phyloP scores from a whole-genome alignment of 2,329 filamentous ascomycete species.

The Scopulariopsis brevicaulis region DNA sequence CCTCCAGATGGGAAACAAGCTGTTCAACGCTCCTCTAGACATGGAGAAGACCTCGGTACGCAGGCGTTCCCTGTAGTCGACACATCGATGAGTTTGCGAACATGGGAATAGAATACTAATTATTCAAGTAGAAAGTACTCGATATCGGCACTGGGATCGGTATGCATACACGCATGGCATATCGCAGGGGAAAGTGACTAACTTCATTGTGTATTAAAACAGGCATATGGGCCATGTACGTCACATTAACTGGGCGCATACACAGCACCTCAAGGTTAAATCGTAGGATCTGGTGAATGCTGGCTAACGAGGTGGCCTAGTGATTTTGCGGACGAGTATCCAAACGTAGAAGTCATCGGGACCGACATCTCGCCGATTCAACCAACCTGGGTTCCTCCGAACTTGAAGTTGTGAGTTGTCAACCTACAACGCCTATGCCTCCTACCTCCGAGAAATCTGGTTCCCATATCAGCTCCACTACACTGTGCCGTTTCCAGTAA shows the following conservation, averaged over 20 bases:
- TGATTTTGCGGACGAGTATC: conserved; percentile 17
- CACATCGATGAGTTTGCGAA: too few species aligned
- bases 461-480: too few species aligned
- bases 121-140: conserved; percentile 14
- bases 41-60: conserved; percentile 8
- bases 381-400: conserved; percentile 34
- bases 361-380: conserved; percentile 47
- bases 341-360: conserved; percentile 30
- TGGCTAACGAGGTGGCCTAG: conserved; percentile 31
- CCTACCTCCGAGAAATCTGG: too few species aligned
- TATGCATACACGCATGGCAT: conserved; percentile 1
- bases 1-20: conserved; percentile 8
- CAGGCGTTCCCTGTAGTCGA: too few species aligned
- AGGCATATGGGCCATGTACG: conserved; percentile 12
- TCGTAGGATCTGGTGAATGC: too few species aligned
- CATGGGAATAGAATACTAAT: neutral
- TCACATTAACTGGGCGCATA: neutral
- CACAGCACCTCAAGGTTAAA: neutral
- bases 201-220: neutral
- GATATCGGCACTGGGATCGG: conserved; percentile 46
- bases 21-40: conserved; percentile 13
- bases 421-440: conserved; percentile 34
- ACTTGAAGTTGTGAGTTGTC: conserved; percentile 17
- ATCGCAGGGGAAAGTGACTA: neutral
- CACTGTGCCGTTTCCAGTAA: too few species aligned